Percentiles rank a stretch among this genome's conserved stretches.
These are phyloP conservation scores for Pseudocercospora musae DNA, from an alignment of 2,329 filamentous ascomycete species.

Conservation along the genomic window DNA sequence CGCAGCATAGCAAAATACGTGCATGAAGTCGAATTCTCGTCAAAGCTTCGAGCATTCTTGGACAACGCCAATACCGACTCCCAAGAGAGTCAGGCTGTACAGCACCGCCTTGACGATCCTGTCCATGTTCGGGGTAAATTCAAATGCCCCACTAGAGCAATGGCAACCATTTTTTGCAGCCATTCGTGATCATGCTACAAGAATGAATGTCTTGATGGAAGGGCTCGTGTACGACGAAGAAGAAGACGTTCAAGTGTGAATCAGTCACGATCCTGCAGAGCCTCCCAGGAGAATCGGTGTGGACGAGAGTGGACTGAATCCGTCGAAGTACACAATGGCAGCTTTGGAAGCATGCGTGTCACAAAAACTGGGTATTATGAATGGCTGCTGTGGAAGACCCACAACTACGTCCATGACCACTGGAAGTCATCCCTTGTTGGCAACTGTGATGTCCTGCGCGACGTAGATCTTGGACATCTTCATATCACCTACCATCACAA, in stretches of 20 bases:
- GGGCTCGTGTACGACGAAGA: background rate
- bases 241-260: background rate
- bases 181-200: background rate
- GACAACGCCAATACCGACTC: too few species aligned
- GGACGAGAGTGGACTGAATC: too few species aligned
- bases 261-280: background rate
- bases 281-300: too few species aligned
- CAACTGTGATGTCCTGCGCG: constrained; percentile 41
- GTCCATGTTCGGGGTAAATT: background rate
- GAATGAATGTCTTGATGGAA: background rate
- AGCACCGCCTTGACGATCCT: background rate
- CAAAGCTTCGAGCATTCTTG: too few species aligned
- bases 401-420: constrained; percentile 51
- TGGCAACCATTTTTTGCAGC: background rate
- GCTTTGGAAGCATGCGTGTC: too few species aligned
- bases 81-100: too few species aligned
- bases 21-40: too few species aligned
- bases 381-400: constrained; percentile 12
- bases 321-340: too few species aligned
- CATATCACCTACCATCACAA: constrained; percentile 53
- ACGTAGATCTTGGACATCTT: constrained; percentile 44
- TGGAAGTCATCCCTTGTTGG: constrained; percentile 47
- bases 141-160: background rate
- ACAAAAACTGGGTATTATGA: too few species aligned
- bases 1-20: too few species aligned